These are phyloP conservation scores for Colletotrichum orchidophilum DNA, from an alignment of 2,329 filamentous ascomycete species.

Conservation along the genomic window DNA sequence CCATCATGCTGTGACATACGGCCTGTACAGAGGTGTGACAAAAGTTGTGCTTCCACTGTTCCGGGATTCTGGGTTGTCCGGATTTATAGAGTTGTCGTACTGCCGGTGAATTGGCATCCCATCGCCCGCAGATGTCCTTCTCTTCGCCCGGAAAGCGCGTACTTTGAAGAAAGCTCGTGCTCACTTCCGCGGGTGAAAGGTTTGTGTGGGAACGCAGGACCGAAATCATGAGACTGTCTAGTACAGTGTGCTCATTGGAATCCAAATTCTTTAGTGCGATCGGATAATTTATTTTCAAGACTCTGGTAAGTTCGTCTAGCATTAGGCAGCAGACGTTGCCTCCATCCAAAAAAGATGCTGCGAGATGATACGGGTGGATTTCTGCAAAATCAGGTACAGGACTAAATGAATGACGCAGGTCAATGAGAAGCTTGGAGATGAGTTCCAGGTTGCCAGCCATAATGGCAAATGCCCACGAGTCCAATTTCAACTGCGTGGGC, in stretches of 20 bases:
- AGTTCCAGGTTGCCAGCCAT: slow-evolving; percentile 35
- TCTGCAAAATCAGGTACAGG: not conserved
- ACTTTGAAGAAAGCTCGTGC: slow-evolving; percentile 38
- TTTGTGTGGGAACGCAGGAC: slow-evolving; percentile 49
- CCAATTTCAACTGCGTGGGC: slow-evolving; percentile 14
- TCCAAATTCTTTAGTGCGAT: slow-evolving; percentile 33
- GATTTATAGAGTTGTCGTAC: slow-evolving; percentile 41
- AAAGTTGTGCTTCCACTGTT: slow-evolving; percentile 54
- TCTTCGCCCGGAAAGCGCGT: slow-evolving; percentile 49
- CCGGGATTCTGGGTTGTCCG: slow-evolving; percentile 42
- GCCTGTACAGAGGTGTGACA: slow-evolving; percentile 52
- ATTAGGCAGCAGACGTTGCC: slow-evolving; percentile 43
- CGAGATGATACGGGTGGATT: slow-evolving; percentile 47
- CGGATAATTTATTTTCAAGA: not conserved
- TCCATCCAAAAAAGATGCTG: slow-evolving; percentile 48
- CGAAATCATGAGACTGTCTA: slow-evolving; percentile 49
- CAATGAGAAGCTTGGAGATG: not conserved
- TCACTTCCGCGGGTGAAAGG: slow-evolving; percentile 38
- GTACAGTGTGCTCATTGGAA: slow-evolving; percentile 46
- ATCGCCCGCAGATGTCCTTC: slow-evolving; percentile 53
- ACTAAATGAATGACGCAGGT: not conserved
- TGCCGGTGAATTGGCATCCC: slow-evolving; percentile 50
- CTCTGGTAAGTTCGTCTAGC: not conserved
- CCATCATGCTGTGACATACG: slow-evolving; percentile 46
- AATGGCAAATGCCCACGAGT: slow-evolving; percentile 36